These are phyloP conservation scores for Berkeleyomyces rouxiae DNA, from an alignment of 2,329 filamentous ascomycete species.

Conservation along the genomic window DNA sequence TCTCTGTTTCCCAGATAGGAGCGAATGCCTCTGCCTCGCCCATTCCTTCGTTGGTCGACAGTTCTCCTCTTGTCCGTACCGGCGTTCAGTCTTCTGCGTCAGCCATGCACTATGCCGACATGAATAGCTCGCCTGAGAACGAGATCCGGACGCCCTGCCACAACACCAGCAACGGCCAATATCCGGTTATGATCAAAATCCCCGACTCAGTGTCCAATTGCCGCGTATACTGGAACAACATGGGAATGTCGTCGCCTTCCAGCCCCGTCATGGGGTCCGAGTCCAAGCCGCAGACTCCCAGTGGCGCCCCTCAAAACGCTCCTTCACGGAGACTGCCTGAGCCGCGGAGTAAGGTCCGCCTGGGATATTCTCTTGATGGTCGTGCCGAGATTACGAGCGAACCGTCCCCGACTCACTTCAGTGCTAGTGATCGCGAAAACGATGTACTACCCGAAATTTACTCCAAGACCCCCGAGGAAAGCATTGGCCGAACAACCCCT, in stretches of 20 bases:
- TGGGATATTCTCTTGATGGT: slow-evolving; percentile 75
- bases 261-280: slow-evolving; percentile 21
- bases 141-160: slow-evolving; percentile 12
- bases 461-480: slow-evolving; percentile 19
- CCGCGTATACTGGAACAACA: slow-evolving; percentile 29
- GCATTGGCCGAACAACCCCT: slow-evolving; percentile 53
- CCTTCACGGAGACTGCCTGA: neutral
- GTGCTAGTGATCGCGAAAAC: slow-evolving; percentile 27
- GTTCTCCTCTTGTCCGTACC: slow-evolving; percentile 7
- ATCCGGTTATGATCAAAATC: slow-evolving; percentile 17
- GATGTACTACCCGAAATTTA: slow-evolving; percentile 32
- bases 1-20: slow-evolving; percentile 1
- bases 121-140: slow-evolving; percentile 12
- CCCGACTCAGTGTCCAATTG: slow-evolving; percentile 35
- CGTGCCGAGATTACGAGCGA: slow-evolving; percentile 72
- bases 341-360: slow-evolving; percentile 34
- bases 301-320: neutral
- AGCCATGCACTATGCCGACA: neutral
- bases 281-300: slow-evolving; percentile 17
- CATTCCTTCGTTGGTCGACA: slow-evolving; percentile 11
- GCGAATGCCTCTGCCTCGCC: slow-evolving; percentile 1
- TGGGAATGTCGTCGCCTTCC: slow-evolving; percentile 33
- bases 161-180: neutral
- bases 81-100: neutral
- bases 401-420: slow-evolving; percentile 46